Conservation (phyloP, 306 rosid genomes). For the Herpetospermum pedunculosum region DNA sequence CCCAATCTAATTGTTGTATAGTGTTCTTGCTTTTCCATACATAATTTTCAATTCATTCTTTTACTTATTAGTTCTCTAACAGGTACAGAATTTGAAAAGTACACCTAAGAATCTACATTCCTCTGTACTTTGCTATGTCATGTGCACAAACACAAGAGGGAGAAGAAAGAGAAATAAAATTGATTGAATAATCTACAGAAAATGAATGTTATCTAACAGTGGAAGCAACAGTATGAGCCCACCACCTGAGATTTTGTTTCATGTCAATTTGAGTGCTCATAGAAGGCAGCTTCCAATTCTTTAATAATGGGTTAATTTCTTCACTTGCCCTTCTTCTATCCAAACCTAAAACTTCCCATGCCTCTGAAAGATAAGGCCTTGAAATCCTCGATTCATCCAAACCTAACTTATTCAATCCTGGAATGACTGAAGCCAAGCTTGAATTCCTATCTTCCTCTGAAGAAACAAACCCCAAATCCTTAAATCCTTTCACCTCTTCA, state of each 20-base stretch:
- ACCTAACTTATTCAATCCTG: slow-evolving; percentile 72
- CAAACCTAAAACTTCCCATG: slow-evolving; percentile 42
- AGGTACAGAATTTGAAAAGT: no score
- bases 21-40: no score
- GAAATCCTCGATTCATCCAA: slow-evolving; percentile 18
- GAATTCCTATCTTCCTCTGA: slow-evolving; percentile 65
- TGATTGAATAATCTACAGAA: no score
- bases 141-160: no score
- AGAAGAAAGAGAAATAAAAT: no score
- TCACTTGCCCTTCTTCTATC: slow-evolving; percentile 28
- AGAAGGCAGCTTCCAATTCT: slow-evolving; percentile 59
- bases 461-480: slow-evolving; percentile 87
- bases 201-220: slow-evolving; percentile 56
- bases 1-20: no score
- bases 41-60: no score
- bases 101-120: no score
- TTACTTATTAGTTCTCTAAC: no score
- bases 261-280: slow-evolving; percentile 42
- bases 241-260: slow-evolving; percentile 54
- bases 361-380: slow-evolving; percentile 90
- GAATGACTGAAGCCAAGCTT: slow-evolving; percentile 67
- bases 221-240: slow-evolving; percentile 90
- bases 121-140: no score
- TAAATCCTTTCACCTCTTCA: slow-evolving; percentile 77
- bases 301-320: slow-evolving; percentile 26